phyloP scores from a whole-genome alignment of 768 basidiomycete species.

The Leccinum subgranulosum region DNA sequence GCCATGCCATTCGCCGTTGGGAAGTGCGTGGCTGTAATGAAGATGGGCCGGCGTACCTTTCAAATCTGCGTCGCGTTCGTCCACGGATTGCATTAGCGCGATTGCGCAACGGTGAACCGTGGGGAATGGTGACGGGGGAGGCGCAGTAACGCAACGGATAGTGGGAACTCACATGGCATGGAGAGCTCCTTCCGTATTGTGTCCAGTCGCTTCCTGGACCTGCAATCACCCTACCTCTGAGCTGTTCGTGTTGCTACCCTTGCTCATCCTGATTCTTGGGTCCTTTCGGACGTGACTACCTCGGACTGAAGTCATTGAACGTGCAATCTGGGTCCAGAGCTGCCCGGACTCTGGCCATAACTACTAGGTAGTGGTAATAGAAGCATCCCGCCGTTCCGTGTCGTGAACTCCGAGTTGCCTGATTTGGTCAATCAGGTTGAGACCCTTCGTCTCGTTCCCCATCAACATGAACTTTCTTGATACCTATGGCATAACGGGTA shows the following conservation, averaged over 20 bases:
- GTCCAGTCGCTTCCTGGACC: no score
- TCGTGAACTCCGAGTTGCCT: slow-evolving; percentile 8
- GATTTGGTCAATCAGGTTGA: no score
- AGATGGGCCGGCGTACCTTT: slow-evolving; percentile 41
- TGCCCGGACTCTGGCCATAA: no score
- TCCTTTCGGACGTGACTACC: no score
- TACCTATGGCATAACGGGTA: slow-evolving; percentile 52
- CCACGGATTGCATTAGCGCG: slow-evolving; percentile 37
- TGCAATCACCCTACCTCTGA: no score
- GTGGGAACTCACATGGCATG: no score
- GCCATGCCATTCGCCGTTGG: slow-evolving; percentile 31
- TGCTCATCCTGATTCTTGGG: no score
- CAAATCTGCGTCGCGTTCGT: slow-evolving; percentile 44
- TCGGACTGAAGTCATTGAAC: no score
- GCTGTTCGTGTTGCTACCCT: no score
- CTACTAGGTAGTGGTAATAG: neutral
- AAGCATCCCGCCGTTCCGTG: no score
- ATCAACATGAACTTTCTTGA: slow-evolving; percentile 71
- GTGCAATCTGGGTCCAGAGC: no score
- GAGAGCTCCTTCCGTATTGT: no score
- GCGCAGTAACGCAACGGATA: slow-evolving; percentile 37
- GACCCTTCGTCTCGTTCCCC: neutral
- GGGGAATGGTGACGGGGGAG: slow-evolving; percentile 35
- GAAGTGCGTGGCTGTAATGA: slow-evolving; percentile 42
- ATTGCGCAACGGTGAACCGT: slow-evolving; percentile 37